These are phyloP conservation scores for Kwoniella mangroviensis DNA, from an alignment of 768 basidiomycete species.

Conservation along the genomic window DNA sequence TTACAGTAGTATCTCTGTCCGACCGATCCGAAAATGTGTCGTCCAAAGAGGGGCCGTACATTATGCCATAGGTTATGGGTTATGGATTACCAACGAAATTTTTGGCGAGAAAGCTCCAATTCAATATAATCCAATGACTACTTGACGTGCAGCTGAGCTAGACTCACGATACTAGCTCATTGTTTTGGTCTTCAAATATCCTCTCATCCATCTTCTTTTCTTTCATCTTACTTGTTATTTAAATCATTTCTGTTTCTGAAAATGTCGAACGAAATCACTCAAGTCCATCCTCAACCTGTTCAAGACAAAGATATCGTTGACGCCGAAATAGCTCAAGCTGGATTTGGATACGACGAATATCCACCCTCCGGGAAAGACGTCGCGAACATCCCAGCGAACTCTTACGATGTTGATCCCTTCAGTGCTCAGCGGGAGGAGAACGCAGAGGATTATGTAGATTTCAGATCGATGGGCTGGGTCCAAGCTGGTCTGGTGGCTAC, in stretches of 20 bases:
- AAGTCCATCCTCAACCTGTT: conserved; percentile 4
- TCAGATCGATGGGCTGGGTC: conserved; percentile 43
- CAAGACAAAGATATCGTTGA: conserved; percentile 5
- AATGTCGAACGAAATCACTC: conserved; percentile 9
- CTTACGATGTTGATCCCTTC: conserved; percentile 21
- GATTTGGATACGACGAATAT: conserved; percentile 4
- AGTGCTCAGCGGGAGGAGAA: conserved; percentile 25
- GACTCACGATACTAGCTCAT: background rate
- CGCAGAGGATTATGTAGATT: conserved; percentile 39
- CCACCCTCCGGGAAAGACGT: conserved; percentile 10
- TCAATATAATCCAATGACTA: background rate
- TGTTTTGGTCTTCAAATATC: too few relatives aligned
- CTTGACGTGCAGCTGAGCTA: background rate
- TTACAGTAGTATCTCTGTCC: background rate
- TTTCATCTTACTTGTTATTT: background rate
- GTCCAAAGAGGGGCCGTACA: background rate
- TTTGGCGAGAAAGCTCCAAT: background rate
- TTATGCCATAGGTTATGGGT: background rate
- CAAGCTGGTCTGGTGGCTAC: conserved; percentile 42
- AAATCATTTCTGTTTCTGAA: background rate
- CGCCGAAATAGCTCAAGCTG: conserved; percentile 4
- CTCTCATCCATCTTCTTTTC: background rate
- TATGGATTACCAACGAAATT: background rate
- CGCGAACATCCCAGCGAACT: conserved; percentile 10
- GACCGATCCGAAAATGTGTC: background rate